Base-by-base conservation (phyloP, 139 green algal genomes). In the Tetradesmus obliquus region DNA sequence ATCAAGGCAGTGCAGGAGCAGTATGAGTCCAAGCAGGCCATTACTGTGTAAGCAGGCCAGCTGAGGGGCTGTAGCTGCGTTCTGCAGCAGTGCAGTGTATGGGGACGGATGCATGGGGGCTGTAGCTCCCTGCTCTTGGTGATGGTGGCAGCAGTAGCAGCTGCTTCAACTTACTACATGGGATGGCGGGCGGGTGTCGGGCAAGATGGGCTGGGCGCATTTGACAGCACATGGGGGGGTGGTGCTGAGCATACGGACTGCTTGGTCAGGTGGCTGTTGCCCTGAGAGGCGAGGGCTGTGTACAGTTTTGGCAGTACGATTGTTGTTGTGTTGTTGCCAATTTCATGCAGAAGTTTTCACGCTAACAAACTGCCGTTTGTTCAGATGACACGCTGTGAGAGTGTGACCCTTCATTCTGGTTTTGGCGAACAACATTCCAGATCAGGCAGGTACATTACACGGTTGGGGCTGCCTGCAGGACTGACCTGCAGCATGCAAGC, bases 1-100 rank as follows among this genome's bases (percentile, higher is more conserved):
- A 82, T 97, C 12, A 85, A 92, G 72, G 93, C 95, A 6, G 94
- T 87, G 54, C 54, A 57, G 54, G 83, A 90, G 72, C 66, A 92
- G 81, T 9, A 66, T 4, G 80, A 79, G 32, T 51, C 66, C 10
- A 91, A 84, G 87, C 54, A 72, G 54, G 88, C 79, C 7, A 69
- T 89, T 10, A 66, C 69, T 8, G 81, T 57, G n/a, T 88, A 72
- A 88, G 53, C 83, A 60, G 17, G n/a, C 17, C 19, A 79, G 17
- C 19, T 79, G 69, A 7, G 4, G 6, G 17, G 15, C 69, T 22
- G 6, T 12, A 54, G n/a, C 1, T 15, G 53, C 4, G 74, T 60
- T 55, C 13, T 55, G 79, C 79, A 84, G 79, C 79, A 84, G 79
- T 22, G 17, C 79, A n/a, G 3, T 58, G 45, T 9, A 3, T 58